A percentile compares a stretch with the other conserved stretches of the same genome.
These are phyloP conservation scores for Triticum timopheevii DNA, from an alignment of 176 grass and related monocot genomes.

Conservation along the genomic window DNA sequence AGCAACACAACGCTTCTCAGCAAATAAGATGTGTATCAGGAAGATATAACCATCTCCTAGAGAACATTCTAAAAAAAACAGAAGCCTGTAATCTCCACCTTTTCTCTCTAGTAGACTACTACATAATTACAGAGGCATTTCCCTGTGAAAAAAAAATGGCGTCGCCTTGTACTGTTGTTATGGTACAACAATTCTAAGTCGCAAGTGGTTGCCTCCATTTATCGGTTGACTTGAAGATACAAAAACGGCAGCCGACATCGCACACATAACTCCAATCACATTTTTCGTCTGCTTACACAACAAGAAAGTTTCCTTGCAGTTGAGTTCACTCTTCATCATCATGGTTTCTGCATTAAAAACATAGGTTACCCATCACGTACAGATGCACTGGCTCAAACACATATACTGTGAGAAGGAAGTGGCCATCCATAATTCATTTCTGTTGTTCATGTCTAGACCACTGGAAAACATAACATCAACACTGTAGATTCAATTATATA, in stretches of 20 bases:
- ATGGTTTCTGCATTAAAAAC: background rate
- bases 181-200: slow-evolving; percentile 7
- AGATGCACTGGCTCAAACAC: background rate
- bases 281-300: background rate
- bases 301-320: background rate
- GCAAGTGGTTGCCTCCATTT: background rate
- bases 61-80: background rate
- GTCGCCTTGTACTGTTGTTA: background rate
- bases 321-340: slow-evolving; percentile 15
- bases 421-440: background rate
- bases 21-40: background rate
- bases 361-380: background rate
- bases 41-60: background rate
- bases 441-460: background rate
- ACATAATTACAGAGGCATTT: slow-evolving; percentile 16
- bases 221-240: background rate
- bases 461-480: background rate
- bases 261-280: background rate
- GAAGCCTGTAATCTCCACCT: background rate
- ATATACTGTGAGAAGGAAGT: background rate
- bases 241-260: background rate
- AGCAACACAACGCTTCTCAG: background rate
- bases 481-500: background rate
- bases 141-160: background rate
- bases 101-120: background rate